phyloP scores from a whole-genome alignment of 495 filamentous ascomycete species.

The Aspergillus bridgeri region DNA sequence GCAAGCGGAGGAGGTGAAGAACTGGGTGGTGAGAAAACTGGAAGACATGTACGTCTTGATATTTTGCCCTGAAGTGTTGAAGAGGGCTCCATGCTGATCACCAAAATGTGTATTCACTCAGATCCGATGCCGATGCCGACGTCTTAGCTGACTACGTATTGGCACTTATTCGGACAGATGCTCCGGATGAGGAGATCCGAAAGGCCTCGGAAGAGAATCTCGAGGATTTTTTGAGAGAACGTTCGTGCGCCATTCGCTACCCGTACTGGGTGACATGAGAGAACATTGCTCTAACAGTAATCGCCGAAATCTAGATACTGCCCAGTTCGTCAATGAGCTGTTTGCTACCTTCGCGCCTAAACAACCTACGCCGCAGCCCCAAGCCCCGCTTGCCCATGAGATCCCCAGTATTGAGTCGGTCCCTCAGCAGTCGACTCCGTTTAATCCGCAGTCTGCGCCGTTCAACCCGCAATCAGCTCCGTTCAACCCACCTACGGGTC shows the following conservation, averaged over 20 bases:
- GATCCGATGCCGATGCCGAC: slow-evolving; percentile 91
- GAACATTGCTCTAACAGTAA: slow-evolving; percentile 1
- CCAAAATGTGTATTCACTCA: slow-evolving; percentile 25
- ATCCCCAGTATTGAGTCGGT: slow-evolving; percentile 22
- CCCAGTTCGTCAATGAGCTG: slow-evolving; percentile 78
- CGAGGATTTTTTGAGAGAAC: slow-evolving; percentile 82
- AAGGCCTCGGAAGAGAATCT: slow-evolving; percentile 73
- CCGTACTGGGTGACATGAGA: background rate
- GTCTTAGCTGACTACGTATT: slow-evolving; percentile 95
- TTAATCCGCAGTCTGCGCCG: slow-evolving; percentile 31
- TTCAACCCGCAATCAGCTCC: slow-evolving; percentile 8
- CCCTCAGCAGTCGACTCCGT: slow-evolving; percentile 25
- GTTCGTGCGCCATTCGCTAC: slow-evolving; percentile 40
- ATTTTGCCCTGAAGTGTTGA: background rate
- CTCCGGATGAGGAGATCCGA: slow-evolving; percentile 67
- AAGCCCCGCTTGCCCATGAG: slow-evolving; percentile 44
- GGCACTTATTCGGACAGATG: slow-evolving; percentile 81
- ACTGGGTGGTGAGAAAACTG: slow-evolving; percentile 85
- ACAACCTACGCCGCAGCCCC: slow-evolving; percentile 40
- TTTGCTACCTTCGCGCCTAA: slow-evolving; percentile 65
- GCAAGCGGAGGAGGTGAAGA: slow-evolving; percentile 70
- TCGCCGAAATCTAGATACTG: slow-evolving; percentile 53
- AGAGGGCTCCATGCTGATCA: background rate
- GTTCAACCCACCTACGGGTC: slow-evolving; percentile 37
- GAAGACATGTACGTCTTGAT: slow-evolving; percentile 73